Evolutionary conservation across 768 basidiomycete species (phyloP).

Genomic region (Tulasnella sp.): DNA sequence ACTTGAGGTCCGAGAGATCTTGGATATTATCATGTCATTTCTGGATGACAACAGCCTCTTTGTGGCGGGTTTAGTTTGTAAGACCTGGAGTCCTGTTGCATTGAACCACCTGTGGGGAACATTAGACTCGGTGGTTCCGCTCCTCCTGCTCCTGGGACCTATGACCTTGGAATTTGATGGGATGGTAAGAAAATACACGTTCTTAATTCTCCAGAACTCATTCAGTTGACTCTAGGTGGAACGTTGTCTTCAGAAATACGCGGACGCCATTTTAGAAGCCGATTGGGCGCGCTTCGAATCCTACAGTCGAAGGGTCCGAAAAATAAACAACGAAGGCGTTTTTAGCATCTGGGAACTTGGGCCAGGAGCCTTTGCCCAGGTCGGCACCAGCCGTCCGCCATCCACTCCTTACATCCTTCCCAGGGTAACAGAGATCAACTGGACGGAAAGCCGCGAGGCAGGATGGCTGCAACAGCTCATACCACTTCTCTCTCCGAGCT

Average conservation of each 20-base stretch:
- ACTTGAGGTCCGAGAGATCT: not conserved
- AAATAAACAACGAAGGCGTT: slow-evolving; percentile 17
- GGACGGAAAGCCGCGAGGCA: not conserved
- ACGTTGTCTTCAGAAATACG: not conserved
- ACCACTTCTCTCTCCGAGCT: not conserved
- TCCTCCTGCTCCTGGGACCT: not conserved
- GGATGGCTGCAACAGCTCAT: not conserved
- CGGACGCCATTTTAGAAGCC: not conserved
- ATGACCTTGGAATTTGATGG: not conserved
- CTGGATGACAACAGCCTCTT: not conserved
- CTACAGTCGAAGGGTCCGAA: slow-evolving; percentile 14
- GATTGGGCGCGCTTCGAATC: not conserved
- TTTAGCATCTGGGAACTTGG: slow-evolving; percentile 42
- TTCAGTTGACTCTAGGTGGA: not conserved
- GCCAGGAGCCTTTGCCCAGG: not conserved
- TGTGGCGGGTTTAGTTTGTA: not conserved
- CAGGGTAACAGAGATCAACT: not conserved
- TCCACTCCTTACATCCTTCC: not conserved
- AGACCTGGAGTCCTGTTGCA: not conserved
- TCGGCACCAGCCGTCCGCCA: not conserved
- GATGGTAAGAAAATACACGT: not conserved
- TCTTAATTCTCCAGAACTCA: not conserved
- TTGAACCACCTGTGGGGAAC: not conserved
- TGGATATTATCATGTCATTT: not conserved
- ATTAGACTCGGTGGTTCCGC: not conserved